Evolutionary conservation across 139 green algal genomes (phyloP), one percentile per base, ranked within the genome.

Genomic region (Bryopsis sp.): DNA sequence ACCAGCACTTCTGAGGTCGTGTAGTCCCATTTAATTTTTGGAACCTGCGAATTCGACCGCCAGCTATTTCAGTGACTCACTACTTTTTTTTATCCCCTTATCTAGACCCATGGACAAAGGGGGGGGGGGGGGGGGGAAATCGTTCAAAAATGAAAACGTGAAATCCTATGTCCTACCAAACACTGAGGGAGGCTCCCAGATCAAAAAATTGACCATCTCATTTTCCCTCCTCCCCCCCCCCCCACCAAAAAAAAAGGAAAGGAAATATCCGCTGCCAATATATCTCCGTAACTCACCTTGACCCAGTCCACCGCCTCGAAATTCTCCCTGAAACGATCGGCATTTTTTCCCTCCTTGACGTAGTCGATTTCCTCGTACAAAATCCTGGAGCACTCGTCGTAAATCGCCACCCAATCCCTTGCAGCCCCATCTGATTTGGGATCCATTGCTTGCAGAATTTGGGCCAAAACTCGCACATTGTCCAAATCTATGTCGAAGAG

Each of bases 401-500:
- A 99, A 72, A 99, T 98, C 63, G 94, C 94, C 38, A 99, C 94
- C 94, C 94, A 99, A 80, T 99, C 94, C 50, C 94, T 82, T 11
- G 90, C 89, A 4, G 94, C 94, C 48, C 94, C 94, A 76, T 99
- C 94, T 2, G 84, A 93, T 82, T 97, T 98, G 67, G 94, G 92
- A 82, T 99, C 94, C 48, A 89, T 79, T 77, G 61, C 82, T 76
- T 72, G 35, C 59, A 89, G 66, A 70, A 82, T 75, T 79, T 96
- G 76, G 2, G 92, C 87, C 64, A 98, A 76, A 22, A 92, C 74
- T 8, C 89, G 80, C 26, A 99, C 81, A 78, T 98, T 97, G 79
- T 97, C 95, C 22, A 96, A 82, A 77, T 98, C 93, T 50, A 98
- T 92, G 76, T 96, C 91, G 80, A 98, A 97, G 32, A 97, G 84